Base-by-base conservation (phyloP, 2,329 filamentous ascomycete genomes). In the Sarocladium oryzae region DNA sequence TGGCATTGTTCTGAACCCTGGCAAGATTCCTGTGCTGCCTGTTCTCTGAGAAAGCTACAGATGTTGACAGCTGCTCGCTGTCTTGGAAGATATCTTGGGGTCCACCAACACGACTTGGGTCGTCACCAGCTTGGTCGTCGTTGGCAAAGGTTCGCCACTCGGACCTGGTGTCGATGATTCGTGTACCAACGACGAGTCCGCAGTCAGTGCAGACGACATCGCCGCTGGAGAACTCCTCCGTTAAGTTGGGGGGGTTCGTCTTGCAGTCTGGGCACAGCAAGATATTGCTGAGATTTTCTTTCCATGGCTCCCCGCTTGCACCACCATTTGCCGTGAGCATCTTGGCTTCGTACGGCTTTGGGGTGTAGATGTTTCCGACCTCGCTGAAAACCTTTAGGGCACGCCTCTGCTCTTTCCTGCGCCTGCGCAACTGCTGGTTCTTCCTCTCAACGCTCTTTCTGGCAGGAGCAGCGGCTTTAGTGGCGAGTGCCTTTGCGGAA, bases 81-180 rank as follows among this genome's bases (percentile, higher is more conserved):
- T 95, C 90, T 53, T 96, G 79, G 38, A 99, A 83, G 51, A 89
- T 86, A 64, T 97, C 96, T 54, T 86, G 85, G 5, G 87, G 88
- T 60, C 97, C 93, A 74, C 93, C 93, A 57, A 99, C 92, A 89
- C 93, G 93, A 53, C 90, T 96, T 4, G 95, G 93, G 59, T 99
- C 93, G 61, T 97, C 95, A 63, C 88, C 91, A 63, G 89, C 89
- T 68, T 96, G 89, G 66, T 99, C 95, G 64, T 99, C 93, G 66
- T 97, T 97, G 65, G 91, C 90, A 72, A 99, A 99, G 1, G 93
- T 99, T 66, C 93, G 89, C 93, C 93, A 99, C 73, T 99, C 93
- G 45, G 90, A 96, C 56, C 95, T 87, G 55, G 89, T 95, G 66
- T 99, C 95, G 63, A 99, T 91, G 66, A 93, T 90, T 58, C 89